Evolutionary conservation across 2,329 filamentous ascomycete genomes (phyloP).

Genomic region (Epicoccum nigrum): DNA sequence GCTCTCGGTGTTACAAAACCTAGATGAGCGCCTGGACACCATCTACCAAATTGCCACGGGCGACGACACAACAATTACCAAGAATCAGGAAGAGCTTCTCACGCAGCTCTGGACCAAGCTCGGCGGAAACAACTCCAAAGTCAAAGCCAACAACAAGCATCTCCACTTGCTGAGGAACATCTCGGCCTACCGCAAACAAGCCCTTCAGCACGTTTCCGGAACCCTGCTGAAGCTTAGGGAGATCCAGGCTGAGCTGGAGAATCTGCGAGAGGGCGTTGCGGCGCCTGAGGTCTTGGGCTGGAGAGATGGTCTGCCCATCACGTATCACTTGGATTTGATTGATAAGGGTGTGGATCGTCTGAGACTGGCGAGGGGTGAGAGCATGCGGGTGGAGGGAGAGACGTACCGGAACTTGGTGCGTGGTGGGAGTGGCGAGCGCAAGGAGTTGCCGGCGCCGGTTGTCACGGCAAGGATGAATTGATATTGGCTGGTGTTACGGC

Average conservation of each 20-base stretch:
- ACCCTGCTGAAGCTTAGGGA: conserved; percentile 75
- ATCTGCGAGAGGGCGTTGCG: conserved; percentile 73
- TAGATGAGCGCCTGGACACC: conserved; percentile 71
- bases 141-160: conserved; percentile 67
- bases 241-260: conserved; percentile 73
- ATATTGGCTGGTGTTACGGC: background rate
- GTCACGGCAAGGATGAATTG: conserved; percentile 21
- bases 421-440: conserved; percentile 13
- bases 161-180: conserved; percentile 70
- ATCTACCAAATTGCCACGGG: conserved; percentile 73
- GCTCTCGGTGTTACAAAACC: conserved; percentile 67
- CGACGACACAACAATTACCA: conserved; percentile 65
- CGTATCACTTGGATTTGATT: conserved; percentile 78
- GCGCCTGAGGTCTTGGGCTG: conserved; percentile 66
- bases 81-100: conserved; percentile 69
- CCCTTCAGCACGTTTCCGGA: conserved; percentile 70
- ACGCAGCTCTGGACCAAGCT: conserved; percentile 75
- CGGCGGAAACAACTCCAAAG: conserved; percentile 68
- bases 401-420: conserved; percentile 27
- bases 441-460: conserved; percentile 23
- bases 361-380: conserved; percentile 66
- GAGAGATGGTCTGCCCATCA: conserved; percentile 64
- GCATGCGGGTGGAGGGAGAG: conserved; percentile 66
- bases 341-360: conserved; percentile 74
- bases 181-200: conserved; percentile 67